These are phyloP conservation scores for Phaeodactylum tricornutum DNA, from an alignment of 108 stramenopile genomes.

Conservation along the genomic window DNA sequence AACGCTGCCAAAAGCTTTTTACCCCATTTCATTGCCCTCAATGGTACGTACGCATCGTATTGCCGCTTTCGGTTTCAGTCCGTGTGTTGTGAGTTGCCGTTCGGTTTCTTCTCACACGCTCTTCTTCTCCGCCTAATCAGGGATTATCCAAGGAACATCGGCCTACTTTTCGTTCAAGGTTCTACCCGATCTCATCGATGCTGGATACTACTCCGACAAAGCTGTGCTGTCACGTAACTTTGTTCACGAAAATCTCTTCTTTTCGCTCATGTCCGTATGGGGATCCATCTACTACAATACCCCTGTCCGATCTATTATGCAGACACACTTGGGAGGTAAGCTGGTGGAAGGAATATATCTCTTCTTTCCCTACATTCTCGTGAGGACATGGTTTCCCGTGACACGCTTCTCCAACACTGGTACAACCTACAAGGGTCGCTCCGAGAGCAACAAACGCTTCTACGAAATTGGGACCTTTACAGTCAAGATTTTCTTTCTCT, in stretches of 20 bases:
- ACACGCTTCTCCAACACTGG: constrained; percentile 26
- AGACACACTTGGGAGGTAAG: constrained; percentile 10
- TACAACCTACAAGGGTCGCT: constrained; percentile 9
- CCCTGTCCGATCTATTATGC: constrained; percentile 8
- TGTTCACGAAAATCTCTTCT: constrained; percentile 33
- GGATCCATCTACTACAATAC: constrained; percentile 24
- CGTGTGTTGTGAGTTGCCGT: background rate
- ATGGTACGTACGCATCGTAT: constrained; percentile 13
- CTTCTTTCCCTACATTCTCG: constrained; percentile 23
- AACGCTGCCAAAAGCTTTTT: constrained; percentile 12
- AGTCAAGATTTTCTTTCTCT: constrained; percentile 31
- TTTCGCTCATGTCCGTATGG: constrained; percentile 14
- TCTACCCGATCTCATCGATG: constrained; percentile 25
- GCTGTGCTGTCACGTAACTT: constrained; percentile 24
- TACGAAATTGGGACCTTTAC: constrained; percentile 16
- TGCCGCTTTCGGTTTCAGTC: background rate
- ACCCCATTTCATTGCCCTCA: constrained; percentile 19
- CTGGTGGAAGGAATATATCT: constrained; percentile 15
- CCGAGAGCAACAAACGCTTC: constrained; percentile 9
- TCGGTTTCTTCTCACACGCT: background rate
- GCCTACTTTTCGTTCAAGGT: constrained; percentile 32
- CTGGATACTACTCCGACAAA: constrained; percentile 32
- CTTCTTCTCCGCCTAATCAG: constrained; percentile 3
- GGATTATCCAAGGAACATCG: constrained; percentile 19
- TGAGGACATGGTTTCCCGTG: constrained; percentile 25